Base-by-base conservation (phyloP, 371 early-diverging fungal species). In the Syncephalastrum sp. region DNA sequence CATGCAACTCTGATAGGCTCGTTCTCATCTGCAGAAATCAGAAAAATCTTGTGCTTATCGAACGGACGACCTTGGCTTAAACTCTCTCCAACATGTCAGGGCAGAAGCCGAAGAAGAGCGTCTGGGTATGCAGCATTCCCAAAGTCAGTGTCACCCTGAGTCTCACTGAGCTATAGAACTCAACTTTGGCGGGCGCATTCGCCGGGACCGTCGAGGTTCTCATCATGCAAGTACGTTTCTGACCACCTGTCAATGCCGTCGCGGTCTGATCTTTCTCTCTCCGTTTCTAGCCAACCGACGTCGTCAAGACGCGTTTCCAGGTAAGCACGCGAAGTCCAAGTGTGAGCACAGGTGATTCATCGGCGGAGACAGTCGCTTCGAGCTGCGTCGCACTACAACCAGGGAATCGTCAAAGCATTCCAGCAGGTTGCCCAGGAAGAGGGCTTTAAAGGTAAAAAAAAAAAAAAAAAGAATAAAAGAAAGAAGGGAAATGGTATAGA, bases 291-390 rank as follows among this genome's bases (percentile, higher is more conserved):
- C 73, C 77, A 5, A 70, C 74, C n/a, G 77, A 76, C 42, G 74
- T 73, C 6, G 54, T 76, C 42, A 76, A 76, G 52, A 76, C 73
- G 8, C 53, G 77, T 45, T 76, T 70, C 47, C 77, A 76, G 61
- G 77, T 76, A 57, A 27, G 13, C 24, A 14, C 15, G 24, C 1
- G 21, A 27, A 7, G 10, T 8, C 38, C 2, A 33, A 33, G 7
- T 10, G 6, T 33, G 10, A 17, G 51, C 50, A 15, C 19, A 42
- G 41, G 12, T 21, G 15, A 47, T 14, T 21, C 21, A 57, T 29
- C 12, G 5, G 38, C 38, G 8, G 19, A 19, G 44, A 8, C 47
- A 65, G 63, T 64, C 59, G 14, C 21, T 51, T 42, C 67, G 73
- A 53, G 72, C 48, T 19, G 70, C 72, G 13, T 60, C 65, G 5